These are phyloP conservation scores for Polychaeton citri DNA, from an alignment of 2,329 filamentous ascomycete genomes.

Conservation along the genomic window DNA sequence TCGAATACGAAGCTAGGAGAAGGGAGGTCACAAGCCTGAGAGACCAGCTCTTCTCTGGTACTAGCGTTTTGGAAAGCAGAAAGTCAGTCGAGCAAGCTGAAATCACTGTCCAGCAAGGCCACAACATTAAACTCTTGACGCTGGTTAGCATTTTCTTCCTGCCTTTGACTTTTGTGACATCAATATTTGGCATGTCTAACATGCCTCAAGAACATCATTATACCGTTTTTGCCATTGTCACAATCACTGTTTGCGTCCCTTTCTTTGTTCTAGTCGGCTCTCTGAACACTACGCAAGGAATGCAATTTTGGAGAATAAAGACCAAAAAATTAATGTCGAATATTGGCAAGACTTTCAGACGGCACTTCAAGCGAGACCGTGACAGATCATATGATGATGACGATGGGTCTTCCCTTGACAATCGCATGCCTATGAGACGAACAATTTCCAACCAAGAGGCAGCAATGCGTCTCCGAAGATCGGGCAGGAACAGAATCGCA, in stretches of 20 bases:
- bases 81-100: conserved; percentile 44
- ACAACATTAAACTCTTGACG: conserved; percentile 48
- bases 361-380: not conserved
- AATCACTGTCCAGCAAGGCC: conserved; percentile 43
- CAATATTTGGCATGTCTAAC: conserved; percentile 40
- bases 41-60: conserved; percentile 51
- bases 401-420: not conserved
- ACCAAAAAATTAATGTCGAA: conserved; percentile 1
- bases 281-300: conserved; percentile 28
- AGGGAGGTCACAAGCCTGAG: conserved; percentile 46
- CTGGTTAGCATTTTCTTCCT: conserved; percentile 49
- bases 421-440: no score
- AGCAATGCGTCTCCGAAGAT: no score
- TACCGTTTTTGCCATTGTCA: conserved; percentile 28
- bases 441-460: no score
- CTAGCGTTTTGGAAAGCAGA: conserved; percentile 47
- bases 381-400: not conserved
- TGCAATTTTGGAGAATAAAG: conserved; percentile 22
- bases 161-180: conserved; percentile 48
- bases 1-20: conserved; percentile 40
- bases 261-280: conserved; percentile 34
- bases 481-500: no score
- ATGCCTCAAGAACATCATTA: conserved; percentile 25
- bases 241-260: conserved; percentile 29
- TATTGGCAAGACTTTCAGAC: not conserved